Evolutionary conservation across 192 early-diverging fungal species (phyloP).

Genomic region (Borealophlyctis nickersoniae): DNA sequence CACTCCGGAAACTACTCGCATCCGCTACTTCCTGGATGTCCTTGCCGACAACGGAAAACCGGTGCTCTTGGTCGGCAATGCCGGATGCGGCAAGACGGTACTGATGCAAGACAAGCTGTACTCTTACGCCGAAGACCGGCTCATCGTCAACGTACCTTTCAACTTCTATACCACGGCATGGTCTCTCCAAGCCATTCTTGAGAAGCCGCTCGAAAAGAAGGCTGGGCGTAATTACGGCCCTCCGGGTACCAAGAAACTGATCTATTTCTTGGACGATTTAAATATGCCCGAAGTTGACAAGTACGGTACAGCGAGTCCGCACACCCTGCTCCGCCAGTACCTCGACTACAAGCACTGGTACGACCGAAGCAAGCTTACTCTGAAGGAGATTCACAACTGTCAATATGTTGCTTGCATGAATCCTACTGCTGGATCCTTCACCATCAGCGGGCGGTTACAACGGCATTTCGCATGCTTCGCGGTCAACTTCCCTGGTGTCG

Average conservation of each 20-base stretch:
- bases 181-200: slow-evolving; percentile 56
- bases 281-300: slow-evolving; percentile 73
- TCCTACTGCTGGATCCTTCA: slow-evolving; percentile 64
- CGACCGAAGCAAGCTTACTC: slow-evolving; percentile 58
- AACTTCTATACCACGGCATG: slow-evolving; percentile 66
- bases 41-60: slow-evolving; percentile 62
- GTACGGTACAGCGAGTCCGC: slow-evolving; percentile 61
- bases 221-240: slow-evolving; percentile 65
- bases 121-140: slow-evolving; percentile 55
- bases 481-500: slow-evolving; percentile 59
- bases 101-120: slow-evolving; percentile 64
- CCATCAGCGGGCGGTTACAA: slow-evolving; percentile 52
- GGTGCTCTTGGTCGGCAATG: slow-evolving; percentile 59
- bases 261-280: slow-evolving; percentile 66
- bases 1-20: slow-evolving; percentile 58
- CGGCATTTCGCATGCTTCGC: slow-evolving; percentile 63
- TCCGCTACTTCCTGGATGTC: slow-evolving; percentile 57
- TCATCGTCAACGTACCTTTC: slow-evolving; percentile 66
- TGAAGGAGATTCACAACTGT: slow-evolving; percentile 70
- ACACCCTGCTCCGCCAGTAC: slow-evolving; percentile 60
- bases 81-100: slow-evolving; percentile 65
- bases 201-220: slow-evolving; percentile 67
- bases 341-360: slow-evolving; percentile 67
- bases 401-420: slow-evolving; percentile 69
- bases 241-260: slow-evolving; percentile 59